Base-by-base conservation (phyloP, 208 protist genomes). In the Leishmania martiniquensis region DNA sequence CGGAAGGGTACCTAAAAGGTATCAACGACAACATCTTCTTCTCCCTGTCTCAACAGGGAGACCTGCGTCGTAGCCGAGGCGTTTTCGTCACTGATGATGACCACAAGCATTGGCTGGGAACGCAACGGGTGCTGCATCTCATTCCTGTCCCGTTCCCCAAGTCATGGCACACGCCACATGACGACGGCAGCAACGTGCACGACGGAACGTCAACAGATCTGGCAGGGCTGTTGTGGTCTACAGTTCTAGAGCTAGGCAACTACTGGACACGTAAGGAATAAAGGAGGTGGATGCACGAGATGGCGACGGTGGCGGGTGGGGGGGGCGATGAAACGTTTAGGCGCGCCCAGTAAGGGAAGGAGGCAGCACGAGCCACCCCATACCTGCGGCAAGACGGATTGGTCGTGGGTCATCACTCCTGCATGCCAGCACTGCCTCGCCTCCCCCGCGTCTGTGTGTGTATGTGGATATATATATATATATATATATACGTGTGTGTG, bases 81-180 rank as follows among this genome's bases (percentile, higher is more conserved):
- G 32, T 37, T 10, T 52, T 74, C 32, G 57, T 60, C 4, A 45
- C 92, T 1, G 81, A 93, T 12, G 94, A 97, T 76, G 92, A 96
- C 72, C 92, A 97, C 75, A 83, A 88, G 52, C 92, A 95, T 73
- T 97, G 92, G 86, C 78, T 93, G n/a, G 80, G 85, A 65, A 91
- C 87, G 39, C 83, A 90, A 39, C 89, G 89, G 7, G 87, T 96
- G 25, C 85, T 97, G 63, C 91, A 96, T 82, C 78, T 95, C 32
- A 97, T 96, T 73, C 63, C 90, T 0, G 15, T 74, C 12, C 91
- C 92, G 3, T 97, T 96, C 75, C 92, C 94, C 1, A 13, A 66
- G 10, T 75, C 81, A 59, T 96, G 93, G 91, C 93, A 96, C 87
- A 87, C 62, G 3, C 59, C 51, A 13, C 29, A 12, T 17, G 93